Evolutionary conservation across 2,329 filamentous ascomycete genomes (phyloP), one percentile per base, ranked within the genome.

Genomic region (Corinectria fuckeliana): DNA sequence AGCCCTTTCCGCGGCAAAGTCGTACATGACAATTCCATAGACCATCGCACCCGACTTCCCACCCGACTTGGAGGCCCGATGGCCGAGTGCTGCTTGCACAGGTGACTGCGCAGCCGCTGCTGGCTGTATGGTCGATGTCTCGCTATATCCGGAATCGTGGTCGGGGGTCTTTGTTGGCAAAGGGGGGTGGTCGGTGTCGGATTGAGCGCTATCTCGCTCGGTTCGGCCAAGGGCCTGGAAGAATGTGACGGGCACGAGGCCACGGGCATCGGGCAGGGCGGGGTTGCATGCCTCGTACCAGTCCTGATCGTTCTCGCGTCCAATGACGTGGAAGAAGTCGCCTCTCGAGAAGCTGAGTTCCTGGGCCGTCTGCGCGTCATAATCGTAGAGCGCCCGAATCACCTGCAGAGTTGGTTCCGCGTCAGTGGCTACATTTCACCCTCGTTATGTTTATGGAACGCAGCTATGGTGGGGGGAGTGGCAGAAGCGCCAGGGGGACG

Each of bases 231-330:
- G 86, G 36, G 89, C 86, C 76, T 98, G 93, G 77, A 99, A 99
- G 79, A 93, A 97, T 58, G 90, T 87, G 58, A 97, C 95, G 7
- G 95, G 95, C 42, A 99, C 95, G 61, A 99, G 85, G 62, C 95
- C 95, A 67, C 93, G 88, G 50, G 92, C 92, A 77, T 90, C 90
- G 71, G 91, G 92, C 66, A 97, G 83, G 50, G 91, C 86, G 61
- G 95, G 95, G 75, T 99, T 99, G 83, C 93, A 98, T 56, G 94
- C 95, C 79, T 98, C 95, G 83, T 97, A 99, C 94, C 95, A 99
- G 75, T 97, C 92, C 38, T 82, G 80, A 75, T 98, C 94, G 82
- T 97, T 90, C 80, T 98, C 95, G 76, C 94, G 90, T 71, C 91
- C 92, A 76, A 98, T 94, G 65, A 99, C 95, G 81, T 98, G 94